phyloP scores from a whole-genome alignment of 2,329 filamentous ascomycete species.

The Stagonosporopsis chrysanthemi region DNA sequence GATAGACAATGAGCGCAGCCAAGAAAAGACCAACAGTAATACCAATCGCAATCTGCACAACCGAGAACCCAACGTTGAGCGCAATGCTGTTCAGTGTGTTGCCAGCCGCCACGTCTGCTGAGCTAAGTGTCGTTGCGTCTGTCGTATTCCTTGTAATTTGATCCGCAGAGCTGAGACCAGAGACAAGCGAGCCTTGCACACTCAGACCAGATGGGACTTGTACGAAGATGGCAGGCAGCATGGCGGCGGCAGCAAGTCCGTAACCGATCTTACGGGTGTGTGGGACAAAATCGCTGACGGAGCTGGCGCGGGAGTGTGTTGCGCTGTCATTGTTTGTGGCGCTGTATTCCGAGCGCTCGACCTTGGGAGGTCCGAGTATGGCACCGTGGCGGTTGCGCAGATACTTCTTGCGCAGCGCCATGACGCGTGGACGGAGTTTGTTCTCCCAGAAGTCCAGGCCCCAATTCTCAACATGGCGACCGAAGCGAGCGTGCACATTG shows the following conservation, averaged over 20 bases:
- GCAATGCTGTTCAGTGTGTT: slow-evolving; percentile 53
- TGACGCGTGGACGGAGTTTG: slow-evolving; percentile 53
- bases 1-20: slow-evolving; percentile 58
- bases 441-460: slow-evolving; percentile 63
- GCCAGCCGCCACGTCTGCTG: slow-evolving; percentile 32
- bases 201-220: slow-evolving; percentile 68
- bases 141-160: slow-evolving; percentile 60
- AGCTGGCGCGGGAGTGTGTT: slow-evolving; percentile 31
- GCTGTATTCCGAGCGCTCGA: slow-evolving; percentile 32
- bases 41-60: slow-evolving; percentile 60
- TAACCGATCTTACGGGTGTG: slow-evolving; percentile 62
- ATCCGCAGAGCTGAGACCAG: slow-evolving; percentile 64
- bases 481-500: slow-evolving; percentile 78
- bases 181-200: slow-evolving; percentile 64
- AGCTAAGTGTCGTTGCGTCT: slow-evolving; percentile 51
- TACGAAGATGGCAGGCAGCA: slow-evolving; percentile 85
- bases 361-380: slow-evolving; percentile 16
- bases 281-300: slow-evolving; percentile 38
- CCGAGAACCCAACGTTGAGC: slow-evolving; percentile 57
- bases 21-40: slow-evolving; percentile 60
- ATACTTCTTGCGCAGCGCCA: slow-evolving; percentile 38
- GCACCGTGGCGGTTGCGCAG: slow-evolving; percentile 31
- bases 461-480: slow-evolving; percentile 64
- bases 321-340: slow-evolving; percentile 27
- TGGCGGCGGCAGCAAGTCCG: slow-evolving; percentile 81